phyloP scores from a whole-genome alignment of 352 stramenopile genomes.

The Globisporangium iwayamae region DNA sequence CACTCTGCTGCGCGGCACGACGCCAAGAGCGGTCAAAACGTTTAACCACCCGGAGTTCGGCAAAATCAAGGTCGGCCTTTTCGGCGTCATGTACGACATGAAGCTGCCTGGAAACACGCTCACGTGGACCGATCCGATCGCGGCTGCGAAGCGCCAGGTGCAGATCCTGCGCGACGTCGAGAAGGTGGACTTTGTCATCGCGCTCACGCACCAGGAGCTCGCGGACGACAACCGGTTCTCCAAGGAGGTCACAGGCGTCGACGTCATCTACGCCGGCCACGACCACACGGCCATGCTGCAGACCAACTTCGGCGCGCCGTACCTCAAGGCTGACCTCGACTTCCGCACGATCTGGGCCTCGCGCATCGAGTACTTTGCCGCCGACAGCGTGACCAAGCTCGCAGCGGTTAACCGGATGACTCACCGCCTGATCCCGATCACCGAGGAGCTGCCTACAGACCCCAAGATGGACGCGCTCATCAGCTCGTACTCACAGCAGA shows the following conservation, averaged over 20 bases:
- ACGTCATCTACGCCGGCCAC: slow-evolving; percentile 70
- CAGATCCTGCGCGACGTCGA: slow-evolving; percentile 29
- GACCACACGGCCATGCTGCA: slow-evolving; percentile 76
- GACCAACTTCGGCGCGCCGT: slow-evolving; percentile 66
- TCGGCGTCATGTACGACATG: slow-evolving; percentile 82
- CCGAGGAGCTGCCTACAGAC: slow-evolving; percentile 54
- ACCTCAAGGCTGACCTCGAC: slow-evolving; percentile 71
- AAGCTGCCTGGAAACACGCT: slow-evolving; percentile 55
- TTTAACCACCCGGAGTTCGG: slow-evolving; percentile 38
- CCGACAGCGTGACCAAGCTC: slow-evolving; percentile 19
- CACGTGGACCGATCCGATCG: slow-evolving; percentile 66
- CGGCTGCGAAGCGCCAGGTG: slow-evolving; percentile 49
- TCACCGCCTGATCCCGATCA: slow-evolving; percentile 51
- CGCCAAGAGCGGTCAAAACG: slow-evolving; percentile 44
- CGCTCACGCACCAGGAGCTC: slow-evolving; percentile 65
- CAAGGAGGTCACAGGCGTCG: slow-evolving; percentile 54
- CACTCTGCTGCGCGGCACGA: slow-evolving; percentile 49
- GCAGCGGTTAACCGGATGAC: slow-evolving; percentile 39
- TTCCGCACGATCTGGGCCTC: slow-evolving; percentile 69
- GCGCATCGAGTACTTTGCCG: slow-evolving; percentile 56
- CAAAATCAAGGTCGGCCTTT: slow-evolving; percentile 56
- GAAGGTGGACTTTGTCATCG: slow-evolving; percentile 70
- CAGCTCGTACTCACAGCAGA: slow-evolving; percentile 35
- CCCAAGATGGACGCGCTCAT: slow-evolving; percentile 47
- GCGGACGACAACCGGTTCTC: slow-evolving; percentile 71